A percentile compares a stretch with the other conserved stretches of the same genome.
These are phyloP conservation scores for Cladosporium colombiae DNA, from an alignment of 2,329 filamentous ascomycete species.

Conservation along the genomic window DNA sequence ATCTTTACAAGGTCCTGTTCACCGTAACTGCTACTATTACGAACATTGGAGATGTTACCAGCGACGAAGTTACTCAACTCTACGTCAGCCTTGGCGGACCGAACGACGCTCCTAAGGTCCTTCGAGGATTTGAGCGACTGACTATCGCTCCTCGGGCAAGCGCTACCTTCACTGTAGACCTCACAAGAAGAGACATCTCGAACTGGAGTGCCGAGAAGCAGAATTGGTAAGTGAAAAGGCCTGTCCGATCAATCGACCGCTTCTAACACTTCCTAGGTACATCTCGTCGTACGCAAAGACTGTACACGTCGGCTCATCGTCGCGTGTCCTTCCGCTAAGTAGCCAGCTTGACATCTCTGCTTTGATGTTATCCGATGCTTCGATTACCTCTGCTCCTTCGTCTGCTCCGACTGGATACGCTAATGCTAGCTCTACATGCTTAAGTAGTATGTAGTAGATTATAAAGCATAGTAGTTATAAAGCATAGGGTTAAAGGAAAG, in stretches of 20 bases:
- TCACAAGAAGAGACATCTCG: conserved; percentile 77
- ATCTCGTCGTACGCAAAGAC: conserved; percentile 58
- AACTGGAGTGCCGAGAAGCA: conserved; percentile 77
- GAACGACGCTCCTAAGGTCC: conserved; percentile 60
- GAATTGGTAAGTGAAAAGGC: conserved; percentile 62
- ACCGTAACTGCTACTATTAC: conserved; percentile 54
- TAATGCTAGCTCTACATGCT: not conserved
- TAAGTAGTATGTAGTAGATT: not conserved
- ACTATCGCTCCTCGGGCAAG: conserved; percentile 66
- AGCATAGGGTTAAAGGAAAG: not conserved
- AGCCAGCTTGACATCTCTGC: conserved; percentile 24
- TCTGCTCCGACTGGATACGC: not conserved
- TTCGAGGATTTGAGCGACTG: conserved; percentile 79
- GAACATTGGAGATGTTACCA: conserved; percentile 61
- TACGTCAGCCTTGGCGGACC: conserved; percentile 44
- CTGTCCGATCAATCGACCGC: not conserved
- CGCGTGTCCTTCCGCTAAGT: conserved; percentile 56
- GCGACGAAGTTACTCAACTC: conserved; percentile 58
- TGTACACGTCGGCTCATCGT: conserved; percentile 60
- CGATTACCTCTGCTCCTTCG: not conserved
- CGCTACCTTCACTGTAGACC: conserved; percentile 62
- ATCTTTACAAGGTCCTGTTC: conserved; percentile 60
- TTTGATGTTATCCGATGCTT: not conserved
- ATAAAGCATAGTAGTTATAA: not conserved
- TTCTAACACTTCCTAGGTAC: conserved; percentile 43